Evolutionary conservation across 768 basidiomycete species (phyloP).

Genomic region (Pleurotus tuoliensis): DNA sequence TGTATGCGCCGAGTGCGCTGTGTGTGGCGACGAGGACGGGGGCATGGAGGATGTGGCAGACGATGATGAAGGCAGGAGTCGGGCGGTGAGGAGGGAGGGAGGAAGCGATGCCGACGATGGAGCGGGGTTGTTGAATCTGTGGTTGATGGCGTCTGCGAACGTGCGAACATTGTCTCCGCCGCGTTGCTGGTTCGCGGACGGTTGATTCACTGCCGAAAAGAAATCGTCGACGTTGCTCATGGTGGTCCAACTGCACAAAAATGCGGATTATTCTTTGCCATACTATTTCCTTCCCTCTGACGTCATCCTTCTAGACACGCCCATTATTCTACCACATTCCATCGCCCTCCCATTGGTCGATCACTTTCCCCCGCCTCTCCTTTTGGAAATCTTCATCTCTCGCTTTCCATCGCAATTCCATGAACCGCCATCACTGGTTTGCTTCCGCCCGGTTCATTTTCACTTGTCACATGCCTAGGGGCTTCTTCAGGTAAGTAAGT

Average conservation of each 20-base stretch:
- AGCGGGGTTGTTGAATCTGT: neutral
- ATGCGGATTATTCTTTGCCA: neutral
- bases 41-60: neutral
- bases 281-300: neutral
- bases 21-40: neutral
- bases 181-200: neutral
- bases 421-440: neutral
- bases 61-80: neutral
- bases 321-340: slow-evolving; percentile 1
- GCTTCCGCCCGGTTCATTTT: too few relatives aligned
- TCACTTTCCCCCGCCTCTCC: neutral
- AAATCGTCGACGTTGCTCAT: neutral
- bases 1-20: neutral
- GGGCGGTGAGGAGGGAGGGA: neutral
- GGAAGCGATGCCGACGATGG: neutral
- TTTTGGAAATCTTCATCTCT: neutral
- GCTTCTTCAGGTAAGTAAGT: too few relatives aligned
- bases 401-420: neutral
- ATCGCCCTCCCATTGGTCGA: neutral
- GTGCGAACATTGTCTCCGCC: slow-evolving; percentile 3
- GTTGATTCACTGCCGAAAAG: slow-evolving; percentile 1
- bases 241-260: neutral
- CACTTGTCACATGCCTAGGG: too few relatives aligned
- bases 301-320: slow-evolving; percentile 4
- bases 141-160: slow-evolving; percentile 3